Evolutionary conservation across 768 basidiomycete species (phyloP), one percentile per base, ranked within the genome.

Genomic region (Naganishia vishniacii): DNA sequence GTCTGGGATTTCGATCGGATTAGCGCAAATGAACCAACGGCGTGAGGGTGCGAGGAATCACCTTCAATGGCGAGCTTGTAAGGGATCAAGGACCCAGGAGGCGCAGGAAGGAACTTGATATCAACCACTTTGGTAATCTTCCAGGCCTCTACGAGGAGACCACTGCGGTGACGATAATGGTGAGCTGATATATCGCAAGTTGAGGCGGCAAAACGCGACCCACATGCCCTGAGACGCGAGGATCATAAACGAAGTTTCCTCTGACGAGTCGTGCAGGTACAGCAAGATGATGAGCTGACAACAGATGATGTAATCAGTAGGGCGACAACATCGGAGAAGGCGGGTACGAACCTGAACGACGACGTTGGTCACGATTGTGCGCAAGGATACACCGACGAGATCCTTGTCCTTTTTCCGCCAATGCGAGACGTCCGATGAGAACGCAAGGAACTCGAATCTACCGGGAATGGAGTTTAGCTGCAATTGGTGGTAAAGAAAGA

Each of bases 191-290:
- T 41, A 7, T 16, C 16, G 48, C 16, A 44, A 15, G 7, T 25
- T 16, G n/a, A 16, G 25, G 53, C 32, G 18, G 26, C 25, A 28
- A 20, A 9, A 4, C 4, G 47, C 4, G 13, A 70, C 71, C 62
- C 45, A 72, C 72, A 75, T 75, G 41, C 74, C 75, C 64, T 78
- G 75, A 11, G 69, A 70, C 51, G 91, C 83, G 26, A 97, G 82
- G 76, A 98, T 97, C 90, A 97, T 97, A 88, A 90, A 94, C 71
- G 87, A 91, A 31, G 94, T 99, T 75, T 97, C 89, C 59, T 89
- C 86, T 70, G 89, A 90, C 76, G 92, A 93, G 79, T 95, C 93
- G 70, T 93, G 85, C 70, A 98, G 86, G 78, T 95, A 98, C 20
- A 98, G 81, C 32, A 94, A 81, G 71, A 95, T 86, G 71, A 98